Evolutionary conservation across 805 yeast species (phyloP), one percentile per base, ranked within the genome.

Genomic region (Isabelozyma pseudorhagii): DNA sequence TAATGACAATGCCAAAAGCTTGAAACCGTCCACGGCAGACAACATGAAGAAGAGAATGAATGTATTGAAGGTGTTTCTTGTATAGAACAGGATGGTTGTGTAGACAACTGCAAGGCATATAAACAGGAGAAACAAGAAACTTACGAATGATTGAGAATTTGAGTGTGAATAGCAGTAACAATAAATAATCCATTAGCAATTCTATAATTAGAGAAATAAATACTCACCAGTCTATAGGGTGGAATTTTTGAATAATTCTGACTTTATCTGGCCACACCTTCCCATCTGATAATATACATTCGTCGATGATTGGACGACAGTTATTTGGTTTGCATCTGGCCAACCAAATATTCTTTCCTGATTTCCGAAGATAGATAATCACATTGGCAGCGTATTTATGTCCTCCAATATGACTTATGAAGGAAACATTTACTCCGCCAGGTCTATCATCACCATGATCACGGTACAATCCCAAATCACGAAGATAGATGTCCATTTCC

Each of bases 321-420:
- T 89, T 88, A 46, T 77, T 75, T 4, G 98, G 98, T 3, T 81
- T 76, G 48, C 96, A 85, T 52, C 93, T 78, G 0, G 96, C 99
- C 62, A 89, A 72, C 97, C 97, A 91, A 28, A 91, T 80, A 50
- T 85, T 83, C 55, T 88, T 87, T 5, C 94, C 96, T 9, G 80
- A 70, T 14, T 55, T 47, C 54, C 78, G 83, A 54, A 83, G 69
- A 62, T 90, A 91, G 13, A 93, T 80, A 46, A 90, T 77, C 3
- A 89, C 87, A 64, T 93, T 93, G 2, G 97, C 97, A 1, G 94
- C 90, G 67, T 75, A 94, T 66, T 94, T 94, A 69, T 93, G 99
- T 5, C 98, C 98, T 6, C 99, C 99, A 27, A 93, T 87, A 66
- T 93, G 99, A 60, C 89, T 91, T 29, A 87, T 79, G 57, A 66